A percentile compares a stretch with the other conserved stretches of the same genome.
Conservation (phyloP, 805 yeast genomes). For the Myxozyma geophila region DNA sequence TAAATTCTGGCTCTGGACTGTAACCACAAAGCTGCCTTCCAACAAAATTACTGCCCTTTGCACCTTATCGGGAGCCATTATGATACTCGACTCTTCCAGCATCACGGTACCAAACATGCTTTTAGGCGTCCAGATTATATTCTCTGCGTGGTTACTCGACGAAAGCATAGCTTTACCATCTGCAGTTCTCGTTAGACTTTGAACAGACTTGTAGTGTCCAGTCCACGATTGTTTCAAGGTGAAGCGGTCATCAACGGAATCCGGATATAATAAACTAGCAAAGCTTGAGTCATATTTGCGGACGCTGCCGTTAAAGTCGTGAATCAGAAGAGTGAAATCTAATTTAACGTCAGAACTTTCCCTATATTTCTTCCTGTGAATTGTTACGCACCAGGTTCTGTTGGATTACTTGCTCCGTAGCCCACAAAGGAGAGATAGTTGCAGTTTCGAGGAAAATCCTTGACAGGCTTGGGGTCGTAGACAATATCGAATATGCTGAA, state of each 20-base stretch:
- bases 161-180: conserved; percentile 67
- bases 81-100: conserved; percentile 43
- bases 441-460: conserved; percentile 28
- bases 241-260: conserved; percentile 20
- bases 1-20: conserved; percentile 50
- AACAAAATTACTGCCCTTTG: conserved; percentile 55
- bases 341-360: not conserved
- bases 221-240: conserved; percentile 63
- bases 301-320: conserved; percentile 46
- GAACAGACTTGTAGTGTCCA: conserved; percentile 85
- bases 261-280: conserved; percentile 33
- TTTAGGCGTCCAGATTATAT: conserved; percentile 58
- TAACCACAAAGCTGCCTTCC: conserved; percentile 53
- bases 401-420: conserved; percentile 34
- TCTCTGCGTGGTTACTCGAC: conserved; percentile 64
- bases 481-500: conserved; percentile 35
- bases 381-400: conserved; percentile 25
- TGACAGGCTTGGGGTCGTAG: conserved; percentile 29
- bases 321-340: conserved; percentile 41
- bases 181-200: conserved; percentile 64
- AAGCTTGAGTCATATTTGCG: conserved; percentile 41
- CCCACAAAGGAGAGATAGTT: conserved; percentile 26
- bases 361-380: not conserved
- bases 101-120: conserved; percentile 26
- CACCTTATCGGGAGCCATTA: conserved; percentile 55